A percentile compares a stretch with the other conserved stretches of the same genome.
Conservation (phyloP, 495 filamentous ascomycete genomes). For the Friedmanniomyces simplex region DNA sequence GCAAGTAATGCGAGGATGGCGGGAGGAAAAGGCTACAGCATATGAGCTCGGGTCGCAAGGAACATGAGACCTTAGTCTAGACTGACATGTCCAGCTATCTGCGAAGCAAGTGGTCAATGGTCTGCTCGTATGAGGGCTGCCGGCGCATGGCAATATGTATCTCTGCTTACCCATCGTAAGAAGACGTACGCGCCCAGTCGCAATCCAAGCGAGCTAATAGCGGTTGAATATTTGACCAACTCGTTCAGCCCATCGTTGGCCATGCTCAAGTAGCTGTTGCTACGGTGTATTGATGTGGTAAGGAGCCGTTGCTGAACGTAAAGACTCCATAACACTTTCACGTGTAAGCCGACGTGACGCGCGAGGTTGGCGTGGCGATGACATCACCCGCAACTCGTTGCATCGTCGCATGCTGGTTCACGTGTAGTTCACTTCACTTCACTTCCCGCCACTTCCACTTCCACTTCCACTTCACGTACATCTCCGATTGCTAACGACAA, state of each 20-base stretch:
- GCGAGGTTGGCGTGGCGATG: too few relatives aligned
- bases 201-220: conserved; percentile 50
- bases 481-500: too few relatives aligned
- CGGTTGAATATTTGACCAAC: conserved; percentile 24
- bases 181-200: conserved; percentile 60
- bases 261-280: background rate
- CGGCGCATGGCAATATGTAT: conserved; percentile 1
- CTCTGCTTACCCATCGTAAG: conserved; percentile 74
- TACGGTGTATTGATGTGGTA: background rate
- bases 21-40: conserved; percentile 45
- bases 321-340: too few relatives aligned
- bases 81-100: conserved; percentile 53
- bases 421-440: too few relatives aligned
- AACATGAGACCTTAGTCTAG: background rate
- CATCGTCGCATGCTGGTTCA: too few relatives aligned
- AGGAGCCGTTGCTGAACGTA: background rate
- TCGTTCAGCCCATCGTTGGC: background rate
- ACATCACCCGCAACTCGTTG: too few relatives aligned
- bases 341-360: too few relatives aligned
- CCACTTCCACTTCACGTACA: too few relatives aligned
- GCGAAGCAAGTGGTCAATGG: conserved; percentile 4
- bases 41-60: conserved; percentile 7
- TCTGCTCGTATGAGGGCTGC: background rate
- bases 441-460: too few relatives aligned
- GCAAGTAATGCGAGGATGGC: conserved; percentile 59